Conservation (phyloP, 352 stramenopile genomes). For the Pythium insidiosum region DNA sequence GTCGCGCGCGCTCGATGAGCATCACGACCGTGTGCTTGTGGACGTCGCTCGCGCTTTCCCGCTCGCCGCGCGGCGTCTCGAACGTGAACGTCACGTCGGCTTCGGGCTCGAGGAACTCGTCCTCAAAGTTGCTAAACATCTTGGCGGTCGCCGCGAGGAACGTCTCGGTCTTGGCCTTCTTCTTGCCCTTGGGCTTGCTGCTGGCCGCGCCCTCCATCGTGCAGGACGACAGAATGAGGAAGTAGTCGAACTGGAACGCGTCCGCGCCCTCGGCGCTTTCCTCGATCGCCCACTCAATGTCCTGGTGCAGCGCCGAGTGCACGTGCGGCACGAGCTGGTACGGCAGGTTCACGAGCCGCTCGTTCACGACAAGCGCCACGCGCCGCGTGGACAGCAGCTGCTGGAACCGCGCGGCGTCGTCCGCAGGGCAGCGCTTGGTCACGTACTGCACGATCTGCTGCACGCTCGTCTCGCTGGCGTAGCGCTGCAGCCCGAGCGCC, state of each 20-base stretch:
- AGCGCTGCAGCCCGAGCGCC: constrained; percentile 55
- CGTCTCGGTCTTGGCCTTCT: constrained; percentile 70
- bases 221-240: constrained; percentile 66
- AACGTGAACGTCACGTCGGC: constrained; percentile 65
- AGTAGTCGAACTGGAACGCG: constrained; percentile 80
- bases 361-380: constrained; percentile 69
- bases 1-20: constrained; percentile 65
- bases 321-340: constrained; percentile 79
- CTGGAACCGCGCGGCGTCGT: constrained; percentile 39
- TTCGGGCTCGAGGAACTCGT: constrained; percentile 79
- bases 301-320: constrained; percentile 72
- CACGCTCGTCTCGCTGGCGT: constrained; percentile 40
- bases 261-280: constrained; percentile 59
- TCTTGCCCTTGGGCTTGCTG: constrained; percentile 38
- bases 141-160: constrained; percentile 62
- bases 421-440: constrained; percentile 57
- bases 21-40: constrained; percentile 71
- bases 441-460: constrained; percentile 76
- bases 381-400: constrained; percentile 47
- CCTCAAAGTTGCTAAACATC: constrained; percentile 83
- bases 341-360: constrained; percentile 83
- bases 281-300: constrained; percentile 79
- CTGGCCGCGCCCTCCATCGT: constrained; percentile 29
- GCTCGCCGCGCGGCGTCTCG: constrained; percentile 56
- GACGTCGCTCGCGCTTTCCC: constrained; percentile 33